Percentiles rank a stretch among this genome's conserved stretches.
phyloP scores from a whole-genome alignment of 768 basidiomycete species.

The Suillus clintonianus region DNA sequence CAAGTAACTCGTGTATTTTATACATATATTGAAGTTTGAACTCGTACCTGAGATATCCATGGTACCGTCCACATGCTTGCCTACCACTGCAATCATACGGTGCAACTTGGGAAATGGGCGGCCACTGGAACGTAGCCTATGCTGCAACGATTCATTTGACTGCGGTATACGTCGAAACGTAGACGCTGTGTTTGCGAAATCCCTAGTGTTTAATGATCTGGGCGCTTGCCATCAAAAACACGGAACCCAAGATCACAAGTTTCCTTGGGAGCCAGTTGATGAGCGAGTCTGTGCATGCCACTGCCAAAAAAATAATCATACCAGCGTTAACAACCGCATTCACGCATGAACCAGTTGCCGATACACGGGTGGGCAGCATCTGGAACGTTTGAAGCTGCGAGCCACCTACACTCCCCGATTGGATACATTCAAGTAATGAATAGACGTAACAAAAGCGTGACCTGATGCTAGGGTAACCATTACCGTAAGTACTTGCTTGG shows the following conservation, averaged over 20 bases:
- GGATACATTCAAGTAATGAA: neutral
- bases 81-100: neutral
- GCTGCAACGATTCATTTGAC: neutral
- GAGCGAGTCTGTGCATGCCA: neutral
- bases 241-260: neutral
- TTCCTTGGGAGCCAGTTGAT: neutral
- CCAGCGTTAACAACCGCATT: neutral
- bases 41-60: neutral
- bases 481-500: neutral
- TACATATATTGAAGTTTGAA: too few species aligned
- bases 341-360: neutral
- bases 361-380: neutral
- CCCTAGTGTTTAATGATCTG: neutral
- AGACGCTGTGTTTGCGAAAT: neutral
- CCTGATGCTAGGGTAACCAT: neutral
- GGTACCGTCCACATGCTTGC: neutral
- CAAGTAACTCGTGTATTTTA: neutral
- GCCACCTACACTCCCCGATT: neutral
- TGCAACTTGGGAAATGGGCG: neutral
- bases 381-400: neutral
- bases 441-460: neutral
- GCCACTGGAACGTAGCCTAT: neutral
- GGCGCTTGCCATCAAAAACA: neutral
- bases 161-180: neutral
- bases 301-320: neutral